phyloP scores from a whole-genome alignment of 495 filamentous ascomycete genomes.

The Trichoderma orchidacearum region DNA sequence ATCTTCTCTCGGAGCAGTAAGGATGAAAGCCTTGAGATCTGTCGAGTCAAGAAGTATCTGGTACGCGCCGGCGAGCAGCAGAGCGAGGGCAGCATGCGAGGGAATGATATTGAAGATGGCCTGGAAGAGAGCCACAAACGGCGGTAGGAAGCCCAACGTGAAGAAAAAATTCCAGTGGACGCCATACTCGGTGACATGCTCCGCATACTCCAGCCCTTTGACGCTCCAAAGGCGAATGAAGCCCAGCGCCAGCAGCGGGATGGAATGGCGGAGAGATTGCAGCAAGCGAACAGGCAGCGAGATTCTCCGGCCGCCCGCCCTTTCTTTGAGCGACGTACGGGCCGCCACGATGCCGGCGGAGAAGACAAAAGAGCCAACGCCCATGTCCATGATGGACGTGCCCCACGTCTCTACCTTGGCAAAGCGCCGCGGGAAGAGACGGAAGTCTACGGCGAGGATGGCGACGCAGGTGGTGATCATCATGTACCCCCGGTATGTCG shows the following conservation, averaged over 20 bases:
- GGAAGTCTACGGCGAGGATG: constrained; percentile 96
- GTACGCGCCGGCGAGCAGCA: constrained; percentile 52
- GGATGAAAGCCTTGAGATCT: constrained; percentile 64
- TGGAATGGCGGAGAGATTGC: constrained; percentile 57
- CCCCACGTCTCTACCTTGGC: constrained; percentile 98
- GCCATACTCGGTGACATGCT: constrained; percentile 95
- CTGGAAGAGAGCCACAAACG: constrained; percentile 80
- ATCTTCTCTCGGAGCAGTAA: constrained; percentile 65
- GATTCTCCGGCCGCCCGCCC: constrained; percentile 29
- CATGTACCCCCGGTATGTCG: constrained; percentile 81
- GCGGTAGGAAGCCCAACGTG: constrained; percentile 77
- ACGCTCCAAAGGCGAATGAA: constrained; percentile 73
- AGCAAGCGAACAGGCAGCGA: constrained; percentile 41
- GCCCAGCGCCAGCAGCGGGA: constrained; percentile 73
- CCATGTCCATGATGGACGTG: constrained; percentile 94
- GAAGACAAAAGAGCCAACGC: constrained; percentile 96
- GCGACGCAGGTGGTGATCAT: constrained; percentile 84
- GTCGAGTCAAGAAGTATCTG: constrained; percentile 66
- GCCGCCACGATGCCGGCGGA: constrained; percentile 87
- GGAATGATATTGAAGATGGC: constrained; percentile 45
- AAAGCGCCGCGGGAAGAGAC: constrained; percentile 81
- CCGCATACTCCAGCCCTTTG: constrained; percentile 89
- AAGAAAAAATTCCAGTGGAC: constrained; percentile 99
- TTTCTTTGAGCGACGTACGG: constrained; percentile 65
- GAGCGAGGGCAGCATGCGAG: constrained; percentile 58